phyloP scores from a whole-genome alignment of 2,329 filamentous ascomycete genomes.

The Knufia fluminis region DNA sequence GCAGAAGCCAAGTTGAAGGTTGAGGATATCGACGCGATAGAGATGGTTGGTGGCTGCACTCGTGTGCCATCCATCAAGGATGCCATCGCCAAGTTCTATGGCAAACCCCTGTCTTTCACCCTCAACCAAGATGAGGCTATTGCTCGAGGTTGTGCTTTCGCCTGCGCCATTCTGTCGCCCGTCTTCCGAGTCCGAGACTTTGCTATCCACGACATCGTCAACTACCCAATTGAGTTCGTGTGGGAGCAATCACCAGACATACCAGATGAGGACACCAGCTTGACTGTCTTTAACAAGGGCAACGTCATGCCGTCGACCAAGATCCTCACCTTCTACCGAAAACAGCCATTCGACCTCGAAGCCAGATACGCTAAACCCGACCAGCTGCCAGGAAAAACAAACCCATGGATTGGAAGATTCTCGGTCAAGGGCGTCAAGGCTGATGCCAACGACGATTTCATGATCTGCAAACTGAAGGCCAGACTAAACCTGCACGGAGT shows the following conservation, averaged over 20 bases:
- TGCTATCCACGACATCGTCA: conserved; percentile 91
- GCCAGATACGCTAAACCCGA: conserved; percentile 87
- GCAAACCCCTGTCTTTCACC: conserved; percentile 87
- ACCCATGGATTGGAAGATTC: conserved; percentile 94
- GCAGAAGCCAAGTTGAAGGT: conserved; percentile 83
- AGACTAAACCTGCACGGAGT: conserved; percentile 93
- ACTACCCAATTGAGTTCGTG: conserved; percentile 95
- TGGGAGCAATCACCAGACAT: conserved; percentile 99
- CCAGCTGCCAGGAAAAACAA: conserved; percentile 74
- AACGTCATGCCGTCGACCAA: conserved; percentile 97
- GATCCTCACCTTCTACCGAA: conserved; percentile 98
- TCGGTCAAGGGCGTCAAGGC: conserved; percentile 96
- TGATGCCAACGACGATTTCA: conserved; percentile 79
- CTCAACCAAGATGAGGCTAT: conserved; percentile 97
- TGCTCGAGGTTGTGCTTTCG: conserved; percentile 90
- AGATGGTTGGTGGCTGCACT: conserved; percentile 89
- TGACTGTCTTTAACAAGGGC: conserved; percentile 95
- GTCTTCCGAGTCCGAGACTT: conserved; percentile 99
- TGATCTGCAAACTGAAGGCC: conserved; percentile 99
- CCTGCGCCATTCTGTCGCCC: conserved; percentile 92
- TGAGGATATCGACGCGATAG: conserved; percentile 87
- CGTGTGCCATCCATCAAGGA: conserved; percentile 92
- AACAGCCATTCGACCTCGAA: conserved; percentile 93
- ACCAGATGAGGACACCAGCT: conserved; percentile 92
- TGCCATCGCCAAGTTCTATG: conserved; percentile 79